Percentiles rank a stretch among this genome's conserved stretches.
These are phyloP conservation scores for Aspergillus pseudotamarii DNA, from an alignment of 2,329 filamentous ascomycete species.

Conservation along the genomic window DNA sequence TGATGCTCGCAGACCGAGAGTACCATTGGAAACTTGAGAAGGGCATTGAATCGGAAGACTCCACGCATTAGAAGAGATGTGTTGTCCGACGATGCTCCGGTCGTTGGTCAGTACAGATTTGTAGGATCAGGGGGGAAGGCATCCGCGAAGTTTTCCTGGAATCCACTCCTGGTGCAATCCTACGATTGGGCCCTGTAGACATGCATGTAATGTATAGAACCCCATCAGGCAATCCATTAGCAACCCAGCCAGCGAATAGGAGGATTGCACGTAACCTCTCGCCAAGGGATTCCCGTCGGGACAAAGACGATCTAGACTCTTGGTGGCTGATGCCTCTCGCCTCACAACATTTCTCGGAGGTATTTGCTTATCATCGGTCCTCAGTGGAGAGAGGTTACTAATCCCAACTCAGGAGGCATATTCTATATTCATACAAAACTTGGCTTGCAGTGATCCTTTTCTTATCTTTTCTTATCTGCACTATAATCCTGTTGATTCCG, in stretches of 20 bases:
- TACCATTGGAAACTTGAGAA: too few species aligned
- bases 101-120: background rate
- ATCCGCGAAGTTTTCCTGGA: background rate
- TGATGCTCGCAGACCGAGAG: background rate
- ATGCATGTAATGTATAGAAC: conserved; percentile 4
- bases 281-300: background rate
- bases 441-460: background rate
- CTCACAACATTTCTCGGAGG: too few species aligned
- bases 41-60: background rate
- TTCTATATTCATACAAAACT: too few species aligned
- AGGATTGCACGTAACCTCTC: background rate
- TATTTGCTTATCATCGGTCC: too few species aligned
- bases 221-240: background rate
- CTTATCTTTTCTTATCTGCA: too few species aligned
- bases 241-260: background rate
- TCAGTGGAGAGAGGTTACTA: background rate
- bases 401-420: background rate
- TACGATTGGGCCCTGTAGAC: background rate
- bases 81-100: background rate
- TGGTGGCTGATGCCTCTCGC: background rate
- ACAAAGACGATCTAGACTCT: background rate
- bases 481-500: too few species aligned
- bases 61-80: background rate
- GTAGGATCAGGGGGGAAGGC: background rate
- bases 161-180: background rate